Evolutionary conservation across 2,329 filamentous ascomycete genomes (phyloP), one percentile per base, ranked within the genome.

Genomic region (Fusarium bulbicola): DNA sequence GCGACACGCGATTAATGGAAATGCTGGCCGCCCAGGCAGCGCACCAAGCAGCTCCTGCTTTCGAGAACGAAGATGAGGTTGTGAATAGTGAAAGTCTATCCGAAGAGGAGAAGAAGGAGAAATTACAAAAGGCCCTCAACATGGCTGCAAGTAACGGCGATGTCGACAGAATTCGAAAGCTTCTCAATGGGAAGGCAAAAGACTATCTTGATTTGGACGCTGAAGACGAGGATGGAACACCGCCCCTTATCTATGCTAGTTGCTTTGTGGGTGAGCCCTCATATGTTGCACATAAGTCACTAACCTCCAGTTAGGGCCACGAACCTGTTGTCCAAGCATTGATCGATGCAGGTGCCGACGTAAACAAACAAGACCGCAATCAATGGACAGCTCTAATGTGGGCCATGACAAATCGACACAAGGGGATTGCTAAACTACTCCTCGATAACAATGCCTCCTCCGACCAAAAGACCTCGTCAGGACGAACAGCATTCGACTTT

Each of bases 351-450:
- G 95, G 95, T 30, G 95, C 92, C 43, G 90, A 94, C 77, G 95
- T 98, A 59, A 95, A 99, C 83, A 92, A 92, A 77, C 95, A 98
- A 82, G 96, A 99, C 80, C 93, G 92, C 72, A 98, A 98, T 80
- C 92, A 97, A 79, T 99, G 96, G 96, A 98, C 94, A 78, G 93
- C 96, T 20, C 87, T 99, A 69, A 99, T 99, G 95, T 99, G 96
- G 96, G 95, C 96, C 56, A 98, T 98, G 94, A 99, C 96, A 63
- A 99, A 99, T 82, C 87, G 95, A 64, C 96, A 99, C 83, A 98
- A 98, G 83, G 92, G 91, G 53, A 99, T 99, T 75, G 95, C 95
- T 40, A 98, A 98, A 82, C 87, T 95, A 16, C 85, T 99, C 21
- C 88, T 99, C 39, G 95, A 99, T 80, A 93, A 96, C 78, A 95